Base-by-base conservation (phyloP, 169 alveolate genomes). In the Perkinsus chesapeaki region DNA sequence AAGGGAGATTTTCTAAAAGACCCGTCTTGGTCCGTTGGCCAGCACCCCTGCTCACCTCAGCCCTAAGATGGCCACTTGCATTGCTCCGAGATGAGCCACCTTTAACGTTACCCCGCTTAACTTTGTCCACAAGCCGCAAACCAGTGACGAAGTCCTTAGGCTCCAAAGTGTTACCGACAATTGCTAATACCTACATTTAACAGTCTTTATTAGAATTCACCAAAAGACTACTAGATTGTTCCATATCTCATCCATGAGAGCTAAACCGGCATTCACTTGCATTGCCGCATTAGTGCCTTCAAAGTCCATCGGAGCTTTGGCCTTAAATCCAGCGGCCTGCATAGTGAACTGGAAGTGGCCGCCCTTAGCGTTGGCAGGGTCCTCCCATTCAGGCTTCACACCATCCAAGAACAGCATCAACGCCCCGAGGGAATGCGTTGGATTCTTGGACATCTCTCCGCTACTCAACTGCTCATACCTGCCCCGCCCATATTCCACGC, bases 371-470 rank as follows among this genome's bases (percentile, higher is more conserved):
- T 93, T 93, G 94, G 92, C 92, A 3, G 95, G 95, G 27, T 93
- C 95, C 47, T 93, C 95, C 95, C 95, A 93, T 93, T 92, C 92
- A 7, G 95, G 95, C 48, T 93, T 93, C 19, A 93, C 92, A 47
- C 95, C 95, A 23, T 93, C 95, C 31, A 92, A 73, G 82, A 93
- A 93, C 39, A 93, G 92, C 48, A 93, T 93, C 3, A 93, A 92
- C 10, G 82, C 82, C 23, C 92, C 95, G 0, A 93, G 94, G n/a
- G 92, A 91, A 48, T 93, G 92, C 37, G 82, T 91, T 27, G 95
- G 73, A 23, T 92, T 93, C 27, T 93, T 93, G 23, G 95, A 43
- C 82, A 60, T 60, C 82, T 60, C 82, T 3, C 82, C 82, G 82
- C 27, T 60, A 27, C 3, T 34, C 3, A 60, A 16, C 31, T 20